Base-by-base conservation (phyloP, 108 stramenopile species). In the Aureococcus anophagefferens region DNA sequence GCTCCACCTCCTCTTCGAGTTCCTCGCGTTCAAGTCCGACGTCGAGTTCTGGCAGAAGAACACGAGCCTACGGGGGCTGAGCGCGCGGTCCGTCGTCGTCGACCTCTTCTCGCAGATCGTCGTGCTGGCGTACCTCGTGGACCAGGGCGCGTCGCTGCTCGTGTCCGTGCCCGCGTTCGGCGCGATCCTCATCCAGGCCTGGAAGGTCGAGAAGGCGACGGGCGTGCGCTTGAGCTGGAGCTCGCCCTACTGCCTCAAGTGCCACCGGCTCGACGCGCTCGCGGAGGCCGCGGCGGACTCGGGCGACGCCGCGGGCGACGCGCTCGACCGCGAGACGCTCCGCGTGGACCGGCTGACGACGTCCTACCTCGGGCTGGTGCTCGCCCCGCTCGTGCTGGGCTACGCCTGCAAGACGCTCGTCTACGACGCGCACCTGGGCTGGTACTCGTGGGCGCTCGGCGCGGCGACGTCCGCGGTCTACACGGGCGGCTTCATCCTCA, bases 1-100 rank as follows among this genome's bases (percentile, higher is more conserved):
- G 21, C 76, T 96, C 63, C 95, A 96, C 74, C 81, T 96, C 17
- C 77, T 96, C 21, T 96, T 96, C 81, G 95, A 96, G 74, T 91
- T 94, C 73, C 73, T 96, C 72, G 93, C 95, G 13, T 94, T 96
- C 77, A 91, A 91, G 71, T 87, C 80, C 51, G 95, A 96, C 72
- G 91, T 96, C n/a, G 84, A 85, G 29, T 96, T 96, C 72, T 96
- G 95, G 95, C 66, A 79, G 25, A 77, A 84, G 63, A 94, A 96
- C 74, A 91, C 89, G 31, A 91, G 89, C 72, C 79, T 94, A 62
- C 88, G 88, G 17, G 95, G 95, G 13, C 77, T 96, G 25, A 81
- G 80, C 35, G 90, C 91, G 17, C 79, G 93, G 33, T 82, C 91
- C 30, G 68, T 96, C 7, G 89, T 91, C 72, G 74, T 93, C 33